Evolutionary conservation across 148 eudicot species (phyloP).

Genomic region (Dianthus caryophyllus): DNA sequence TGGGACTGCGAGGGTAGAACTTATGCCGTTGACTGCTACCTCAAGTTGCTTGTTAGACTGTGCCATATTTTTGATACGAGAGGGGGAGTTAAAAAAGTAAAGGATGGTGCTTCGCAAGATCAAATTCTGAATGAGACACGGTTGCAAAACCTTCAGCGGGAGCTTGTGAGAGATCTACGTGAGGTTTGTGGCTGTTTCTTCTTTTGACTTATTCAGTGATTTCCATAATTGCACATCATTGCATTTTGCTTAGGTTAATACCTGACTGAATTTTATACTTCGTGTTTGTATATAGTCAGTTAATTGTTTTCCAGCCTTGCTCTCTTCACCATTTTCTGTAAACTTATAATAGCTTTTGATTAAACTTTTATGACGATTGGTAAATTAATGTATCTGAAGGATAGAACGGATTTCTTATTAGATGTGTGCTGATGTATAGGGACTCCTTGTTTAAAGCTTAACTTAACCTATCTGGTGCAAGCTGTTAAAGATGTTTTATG

Average conservation of each 20-base stretch:
- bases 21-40: conserved; percentile 95
- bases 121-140: conserved; percentile 94
- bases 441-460: background rate
- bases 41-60: conserved; percentile 89
- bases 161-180: conserved; percentile 78
- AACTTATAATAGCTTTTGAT: background rate
- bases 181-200: conserved; percentile 49
- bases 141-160: conserved; percentile 84
- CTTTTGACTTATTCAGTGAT: background rate
- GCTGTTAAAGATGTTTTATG: background rate
- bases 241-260: conserved; percentile 3
- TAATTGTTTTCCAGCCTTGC: background rate
- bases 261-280: background rate
- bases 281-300: too few species aligned
- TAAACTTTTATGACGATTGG: background rate
- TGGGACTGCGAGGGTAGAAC: conserved; percentile 99
- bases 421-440: background rate
- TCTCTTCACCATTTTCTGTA: background rate
- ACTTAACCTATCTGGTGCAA: background rate
- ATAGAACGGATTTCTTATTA: background rate
- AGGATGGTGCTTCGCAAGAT: conserved; percentile 99
- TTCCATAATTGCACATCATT: conserved; percentile 1
- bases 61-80: conserved; percentile 97
- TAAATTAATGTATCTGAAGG: background rate
- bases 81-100: conserved; percentile 93